Conservation (phyloP, 352 stramenopile genomes). For the Thraustotheca clavata region DNA sequence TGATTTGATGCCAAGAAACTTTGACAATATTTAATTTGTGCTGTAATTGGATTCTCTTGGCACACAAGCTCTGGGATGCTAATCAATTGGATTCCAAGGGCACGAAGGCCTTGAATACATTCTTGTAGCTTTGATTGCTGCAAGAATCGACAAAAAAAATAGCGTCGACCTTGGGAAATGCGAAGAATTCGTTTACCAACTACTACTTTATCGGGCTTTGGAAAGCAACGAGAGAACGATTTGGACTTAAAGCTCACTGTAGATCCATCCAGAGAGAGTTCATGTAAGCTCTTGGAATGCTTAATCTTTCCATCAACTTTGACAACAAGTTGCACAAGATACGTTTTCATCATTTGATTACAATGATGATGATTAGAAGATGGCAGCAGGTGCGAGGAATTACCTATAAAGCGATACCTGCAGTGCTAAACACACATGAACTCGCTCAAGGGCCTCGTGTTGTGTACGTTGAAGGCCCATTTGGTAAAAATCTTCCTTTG, state of each 20-base stretch:
- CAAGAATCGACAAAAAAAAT: constrained; percentile 18
- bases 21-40: background rate
- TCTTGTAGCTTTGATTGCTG: background rate
- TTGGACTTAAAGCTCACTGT: constrained; percentile 9
- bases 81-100: background rate
- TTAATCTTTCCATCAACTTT: constrained; percentile 13
- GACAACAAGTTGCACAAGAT: constrained; percentile 13
- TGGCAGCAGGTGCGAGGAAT: background rate
- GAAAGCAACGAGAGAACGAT: constrained; percentile 37
- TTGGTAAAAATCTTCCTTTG: background rate
- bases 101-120: background rate
- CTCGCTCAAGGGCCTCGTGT: background rate
- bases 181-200: constrained; percentile 33
- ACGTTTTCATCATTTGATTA: constrained; percentile 3
- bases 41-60: constrained; percentile 9
- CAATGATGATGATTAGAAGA: background rate
- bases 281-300: constrained; percentile 12
- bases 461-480: background rate
- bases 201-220: constrained; percentile 44
- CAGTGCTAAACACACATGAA: background rate
- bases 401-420: background rate
- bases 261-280: background rate
- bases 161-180: constrained; percentile 20
- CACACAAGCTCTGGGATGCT: background rate
- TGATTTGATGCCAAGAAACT: background rate